Percentiles rank a stretch among this genome's conserved stretches.
Conservation (phyloP, 2,329 filamentous ascomycete genomes). For the Mariannaea sp. region DNA sequence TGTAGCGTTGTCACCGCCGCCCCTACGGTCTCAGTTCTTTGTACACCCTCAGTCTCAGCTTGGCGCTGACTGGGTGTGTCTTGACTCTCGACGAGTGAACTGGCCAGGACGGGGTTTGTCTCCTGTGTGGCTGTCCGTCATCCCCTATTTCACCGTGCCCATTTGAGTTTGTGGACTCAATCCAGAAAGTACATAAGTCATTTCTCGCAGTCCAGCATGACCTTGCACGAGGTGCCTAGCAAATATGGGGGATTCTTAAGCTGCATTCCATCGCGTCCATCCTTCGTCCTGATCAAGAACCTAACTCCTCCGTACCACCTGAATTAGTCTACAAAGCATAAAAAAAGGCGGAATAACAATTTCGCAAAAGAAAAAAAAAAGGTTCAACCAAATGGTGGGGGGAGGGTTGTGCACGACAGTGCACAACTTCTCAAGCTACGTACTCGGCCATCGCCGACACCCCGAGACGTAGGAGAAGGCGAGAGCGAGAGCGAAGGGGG, state of each 20-base stretch:
- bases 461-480: too few species aligned
- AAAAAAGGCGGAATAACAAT: too few species aligned
- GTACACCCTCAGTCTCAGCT: constrained; percentile 5
- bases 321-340: too few species aligned
- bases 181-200: too few species aligned
- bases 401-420: constrained; percentile 11
- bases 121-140: background rate
- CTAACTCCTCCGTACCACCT: too few species aligned
- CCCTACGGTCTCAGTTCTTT: constrained; percentile 20
- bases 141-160: too few species aligned
- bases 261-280: too few species aligned
- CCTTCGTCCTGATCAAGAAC: too few species aligned
- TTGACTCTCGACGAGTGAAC: background rate
- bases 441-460: constrained; percentile 17
- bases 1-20: constrained; percentile 37
- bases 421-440: background rate
- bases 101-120: background rate
- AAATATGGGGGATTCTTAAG: too few species aligned
- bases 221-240: background rate
- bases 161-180: too few species aligned
- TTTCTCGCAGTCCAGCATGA: too few species aligned
- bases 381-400: constrained; percentile 10
- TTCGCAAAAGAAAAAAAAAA: constrained; percentile 8
- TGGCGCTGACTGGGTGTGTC: constrained; percentile 1
- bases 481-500: too few species aligned